Evolutionary conservation across 352 stramenopile genomes (phyloP), one percentile per base, ranked within the genome.

Genomic region (Phytophthora pistaciae): DNA sequence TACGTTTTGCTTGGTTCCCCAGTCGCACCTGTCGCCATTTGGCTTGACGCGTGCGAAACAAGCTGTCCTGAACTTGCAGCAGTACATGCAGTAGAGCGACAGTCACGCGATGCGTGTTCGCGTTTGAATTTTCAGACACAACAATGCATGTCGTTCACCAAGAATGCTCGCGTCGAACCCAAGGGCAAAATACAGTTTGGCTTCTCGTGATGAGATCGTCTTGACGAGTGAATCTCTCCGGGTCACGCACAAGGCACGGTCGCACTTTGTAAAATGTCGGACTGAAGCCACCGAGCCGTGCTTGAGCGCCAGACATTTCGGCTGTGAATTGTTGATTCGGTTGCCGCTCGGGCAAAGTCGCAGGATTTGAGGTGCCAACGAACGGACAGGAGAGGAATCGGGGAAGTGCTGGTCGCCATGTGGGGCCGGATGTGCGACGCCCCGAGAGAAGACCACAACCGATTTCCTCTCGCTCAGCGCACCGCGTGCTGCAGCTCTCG

Each of bases 381-480:
- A 65, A 74, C 60, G 54, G 60, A 61, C 60, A 63, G 46, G 66
- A 74, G 64, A 69, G 53, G 54, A 59, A 68, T 49, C 6, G 38
- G 65, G 55, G 67, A 74, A 65, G 55, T 70, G 54, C 44, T 36
- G n/a, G 5, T 23, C n/a, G 38, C 31, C 48, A 56, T 72, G 65
- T 58, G 59, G 66, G n/a, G 21, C 21, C 21, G 25, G 9, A 18
- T 40, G 60, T 13, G n/a, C 52, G 56, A 55, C 56, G 27, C 53
- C 50, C 50, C 60, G 53, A 64, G 53, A 64, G 42, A 60, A 4
- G 33, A 36, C 56, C 63, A 68, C 64, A 64, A 38, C 20, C 23
- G 31, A 23, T 68, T 75, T 61, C 25, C 48, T 64, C 49, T 56
- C 36, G 60, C 29, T 56, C 40, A 52, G 44, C 31, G 49, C 64